Evolutionary conservation across 148 eudicot species (phyloP), one percentile per base, ranked within the genome.

Genomic region (Vaccinium darrowii): DNA sequence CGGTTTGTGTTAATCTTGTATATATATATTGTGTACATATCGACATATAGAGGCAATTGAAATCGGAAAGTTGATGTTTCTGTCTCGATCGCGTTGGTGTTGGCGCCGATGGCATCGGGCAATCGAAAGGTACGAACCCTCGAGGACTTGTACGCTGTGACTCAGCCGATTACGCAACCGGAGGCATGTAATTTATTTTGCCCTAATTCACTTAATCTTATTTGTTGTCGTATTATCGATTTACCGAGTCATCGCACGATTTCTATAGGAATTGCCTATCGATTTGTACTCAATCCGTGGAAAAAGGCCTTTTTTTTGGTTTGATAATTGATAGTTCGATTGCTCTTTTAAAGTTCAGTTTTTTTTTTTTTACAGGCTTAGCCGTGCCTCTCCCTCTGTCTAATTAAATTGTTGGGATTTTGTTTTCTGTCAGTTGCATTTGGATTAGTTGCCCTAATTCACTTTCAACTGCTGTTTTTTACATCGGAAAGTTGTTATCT

Each of bases 41-140:
- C 52, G 1, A 77, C 25, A 50, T 5, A 50, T 14, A 25, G 13
- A 81, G 11, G 83, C 74, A 19, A 65, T 76, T 82, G 80, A 14
- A 77, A 14, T 8, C 23, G 50, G 3, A 5, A 63, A 71, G 76
- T 79, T 80, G 58, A 84, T 87, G 89, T 79, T 76, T 84, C 79
- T 78, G 19, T 82, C 78, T 85, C 80, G 76, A 43, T 74, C 83
- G 81, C 57, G 23, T 52, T 36, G 62, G 69, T 83, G 62, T 72
- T 18, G 83, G 78, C 65, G 75, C 56, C 81, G 81, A 78, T 56
- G 76, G 83, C 83, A 60, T 80, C 83, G 73, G 53, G 25, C 39
- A 88, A 83, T 23, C 85, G 84, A 75, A 85, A 81, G 85, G 85
- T 82, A 57, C 85, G 89, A 85, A 85, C 81, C 60, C 81, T 88